A percentile compares a stretch with the other conserved stretches of the same genome.
Evolutionary conservation across 2,329 filamentous ascomycete species (phyloP).

Genomic region (Neoascochyta sp.): DNA sequence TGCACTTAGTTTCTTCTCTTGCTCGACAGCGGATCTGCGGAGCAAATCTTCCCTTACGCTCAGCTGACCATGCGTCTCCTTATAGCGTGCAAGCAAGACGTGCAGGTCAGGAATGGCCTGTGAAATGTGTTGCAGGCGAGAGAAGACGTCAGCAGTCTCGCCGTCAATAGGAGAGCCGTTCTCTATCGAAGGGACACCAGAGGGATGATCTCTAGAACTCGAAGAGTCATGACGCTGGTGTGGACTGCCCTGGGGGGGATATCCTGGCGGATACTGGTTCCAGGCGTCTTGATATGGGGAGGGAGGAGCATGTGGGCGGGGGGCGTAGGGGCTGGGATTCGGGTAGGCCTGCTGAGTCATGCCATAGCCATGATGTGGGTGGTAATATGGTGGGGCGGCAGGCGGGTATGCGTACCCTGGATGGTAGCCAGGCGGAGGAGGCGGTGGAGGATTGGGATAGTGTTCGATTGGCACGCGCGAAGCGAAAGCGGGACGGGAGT

Average conservation of each 20-base stretch:
- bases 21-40: conserved; percentile 48
- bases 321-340: conserved; percentile 30
- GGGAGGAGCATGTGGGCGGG: conserved; percentile 35
- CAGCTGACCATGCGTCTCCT: conserved; percentile 50
- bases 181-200: conserved; percentile 27
- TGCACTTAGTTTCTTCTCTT: conserved; percentile 50
- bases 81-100: conserved; percentile 44
- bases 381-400: conserved; percentile 35
- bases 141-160: conserved; percentile 37
- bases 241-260: conserved; percentile 34
- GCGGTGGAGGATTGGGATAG: conserved; percentile 62
- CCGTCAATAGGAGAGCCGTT: conserved; percentile 34
- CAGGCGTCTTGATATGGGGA: conserved; percentile 38
- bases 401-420: conserved; percentile 34
- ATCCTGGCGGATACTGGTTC: conserved; percentile 35
- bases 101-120: conserved; percentile 40
- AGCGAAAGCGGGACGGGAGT: conserved; percentile 31
- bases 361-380: conserved; percentile 29
- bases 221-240: conserved; percentile 38
- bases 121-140: conserved; percentile 37
- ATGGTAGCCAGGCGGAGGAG: conserved; percentile 53
- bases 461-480: conserved; percentile 35
- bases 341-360: conserved; percentile 36
- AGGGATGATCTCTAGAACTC: conserved; percentile 33
- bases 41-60: conserved; percentile 49